Evolutionary conservation across 306 rosid species (phyloP), one percentile per base, ranked within the genome.

Genomic region (Rubus parviflorus): DNA sequence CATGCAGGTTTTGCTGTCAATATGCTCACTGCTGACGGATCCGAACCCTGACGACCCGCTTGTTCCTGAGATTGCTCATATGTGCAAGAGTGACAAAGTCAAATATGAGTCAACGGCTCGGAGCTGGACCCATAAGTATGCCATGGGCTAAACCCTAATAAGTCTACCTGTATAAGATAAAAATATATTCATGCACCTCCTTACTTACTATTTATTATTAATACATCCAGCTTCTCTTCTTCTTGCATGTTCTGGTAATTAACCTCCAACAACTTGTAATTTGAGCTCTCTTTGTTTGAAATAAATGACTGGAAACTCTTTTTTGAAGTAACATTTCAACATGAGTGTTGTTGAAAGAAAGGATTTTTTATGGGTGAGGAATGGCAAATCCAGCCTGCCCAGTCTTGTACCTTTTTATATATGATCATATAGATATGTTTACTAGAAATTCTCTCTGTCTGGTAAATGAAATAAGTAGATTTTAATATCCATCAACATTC

Each of bases 41-140:
- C 98, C 98, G 48, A 92, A 94, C 72, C 98, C 97, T 0, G 97
- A 94, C 45, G 98, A 94, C 79, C 98, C 98, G 19, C 87, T 94
- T 48, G 97, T 92, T 25, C 97, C 97, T 7, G 98, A 94, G 74
- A 90, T 94, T 64, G 97, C 98, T 88, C 97, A 89, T 77, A 90
- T 89, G 93, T 94, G 90, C 86, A 94, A 89, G 88, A 70, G 48
- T 35, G 98, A 94, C 84, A 94, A 82, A 77, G 20, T 74, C 69
- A 94, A 85, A 70, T 94, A 92, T 43, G 98, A 92, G 82, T 89
- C 89, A 16, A 88, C 91, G 15, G 97, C 98, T 65, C 89, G 95
- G 82, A 88, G 90, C 85, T 94, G 97, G 97, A 94, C 98, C 22
- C 95, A 92, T 35, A 94, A 92, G 85, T 92, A 85, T 79, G 98